Conservation (phyloP, 1,284 basidiomycete species). For the Cystobasidium pallidum region DNA sequence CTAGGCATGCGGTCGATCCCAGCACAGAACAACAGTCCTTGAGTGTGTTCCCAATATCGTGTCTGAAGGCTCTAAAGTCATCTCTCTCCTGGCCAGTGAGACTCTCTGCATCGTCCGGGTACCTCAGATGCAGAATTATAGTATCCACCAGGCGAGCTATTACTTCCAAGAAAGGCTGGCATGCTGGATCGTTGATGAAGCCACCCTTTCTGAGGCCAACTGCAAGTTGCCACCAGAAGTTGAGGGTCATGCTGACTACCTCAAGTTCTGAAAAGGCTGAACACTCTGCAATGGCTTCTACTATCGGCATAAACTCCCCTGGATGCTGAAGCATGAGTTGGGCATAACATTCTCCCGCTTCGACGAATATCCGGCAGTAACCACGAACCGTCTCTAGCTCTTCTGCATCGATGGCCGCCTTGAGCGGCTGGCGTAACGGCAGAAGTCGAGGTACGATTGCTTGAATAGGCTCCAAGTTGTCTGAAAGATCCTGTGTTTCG, state of each 20-base stretch:
- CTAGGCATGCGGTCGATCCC: constrained; percentile 80
- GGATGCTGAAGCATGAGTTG: constrained; percentile 85
- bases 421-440: constrained; percentile 68
- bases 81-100: constrained; percentile 85
- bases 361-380: constrained; percentile 86
- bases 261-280: constrained; percentile 92
- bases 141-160: constrained; percentile 82
- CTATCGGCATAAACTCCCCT: constrained; percentile 87
- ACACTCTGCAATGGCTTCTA: constrained; percentile 92
- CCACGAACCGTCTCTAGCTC: constrained; percentile 80
- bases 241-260: constrained; percentile 96
- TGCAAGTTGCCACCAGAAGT: constrained; percentile 93
- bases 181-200: constrained; percentile 48
- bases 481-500: constrained; percentile 96
- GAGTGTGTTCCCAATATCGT: constrained; percentile 98
- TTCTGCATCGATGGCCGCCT: constrained; percentile 56
- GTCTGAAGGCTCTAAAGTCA: constrained; percentile 90
- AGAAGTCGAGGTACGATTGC: constrained; percentile 82
- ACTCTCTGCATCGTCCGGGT: constrained; percentile 71
- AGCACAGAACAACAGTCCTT: constrained; percentile 98
- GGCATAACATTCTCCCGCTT: constrained; percentile 95
- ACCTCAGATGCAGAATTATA: constrained; percentile 90
- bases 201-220: constrained; percentile 65
- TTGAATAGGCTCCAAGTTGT: constrained; percentile 87
- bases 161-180: constrained; percentile 71